phyloP scores from a whole-genome alignment of 352 stramenopile genomes.

The Thraustochytrium sp. region DNA sequence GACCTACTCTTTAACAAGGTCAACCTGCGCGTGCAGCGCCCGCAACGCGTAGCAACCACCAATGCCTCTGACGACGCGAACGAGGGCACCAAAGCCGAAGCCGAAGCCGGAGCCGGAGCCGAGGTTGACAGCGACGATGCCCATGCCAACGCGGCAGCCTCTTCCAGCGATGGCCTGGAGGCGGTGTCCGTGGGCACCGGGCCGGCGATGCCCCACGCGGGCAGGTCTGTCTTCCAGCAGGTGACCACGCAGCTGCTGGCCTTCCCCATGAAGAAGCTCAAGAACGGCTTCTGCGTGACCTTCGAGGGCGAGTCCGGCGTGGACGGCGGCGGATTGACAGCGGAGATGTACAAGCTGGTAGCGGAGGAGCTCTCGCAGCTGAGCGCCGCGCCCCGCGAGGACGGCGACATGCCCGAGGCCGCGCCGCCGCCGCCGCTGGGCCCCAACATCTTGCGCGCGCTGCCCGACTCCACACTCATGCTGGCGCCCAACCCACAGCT shows the following conservation, averaged over 20 bases:
- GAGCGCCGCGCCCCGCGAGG: too few relatives aligned
- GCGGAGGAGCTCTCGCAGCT: conserved; percentile 13
- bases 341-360: conserved; percentile 33
- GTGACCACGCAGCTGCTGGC: not conserved
- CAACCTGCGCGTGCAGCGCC: not conserved
- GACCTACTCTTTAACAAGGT: conserved; percentile 34
- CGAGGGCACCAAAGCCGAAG: too few relatives aligned
- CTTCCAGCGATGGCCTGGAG: too few relatives aligned
- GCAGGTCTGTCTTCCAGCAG: not conserved
- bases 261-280: conserved; percentile 11
- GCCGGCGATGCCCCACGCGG: too few relatives aligned
- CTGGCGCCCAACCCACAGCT: conserved; percentile 7
- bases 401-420: too few relatives aligned
- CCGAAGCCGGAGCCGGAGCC: too few relatives aligned
- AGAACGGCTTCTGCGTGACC: conserved; percentile 35
- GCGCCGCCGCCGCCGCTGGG: too few relatives aligned
- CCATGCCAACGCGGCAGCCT: too few relatives aligned
- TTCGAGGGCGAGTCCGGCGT: conserved; percentile 31
- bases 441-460: not conserved
- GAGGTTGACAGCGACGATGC: too few relatives aligned
- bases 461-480: conserved; percentile 24
- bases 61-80: too few relatives aligned
- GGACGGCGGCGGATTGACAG: conserved; percentile 22
- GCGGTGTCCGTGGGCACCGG: too few relatives aligned
- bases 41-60: too few relatives aligned